Base-by-base conservation (phyloP, 148 eudicot species). In the Pouteria glomerata region DNA sequence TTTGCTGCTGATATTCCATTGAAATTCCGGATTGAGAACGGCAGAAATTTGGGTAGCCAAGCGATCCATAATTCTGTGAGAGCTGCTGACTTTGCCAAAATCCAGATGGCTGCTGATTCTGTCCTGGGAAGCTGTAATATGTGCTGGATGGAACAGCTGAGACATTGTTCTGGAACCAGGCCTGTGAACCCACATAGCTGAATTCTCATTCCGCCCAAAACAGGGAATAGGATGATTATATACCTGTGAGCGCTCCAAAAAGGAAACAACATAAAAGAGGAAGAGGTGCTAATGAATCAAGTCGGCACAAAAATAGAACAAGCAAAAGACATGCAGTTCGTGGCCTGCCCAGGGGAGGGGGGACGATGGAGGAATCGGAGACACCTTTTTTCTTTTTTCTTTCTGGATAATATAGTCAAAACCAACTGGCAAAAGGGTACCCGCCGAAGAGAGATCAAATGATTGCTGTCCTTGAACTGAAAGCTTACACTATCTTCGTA, bases 361-460 rank as follows among this genome's bases (percentile, higher is more conserved):
- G 47, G 13, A 6, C 18, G 53, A 50, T 15, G 53, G 16, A 30
- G 30, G n/a, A 58, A 58, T 58, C 6, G 2, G 37, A 58, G 62
- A 21, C 34, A 27, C 14, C 15, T 58, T 18, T 33, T 11, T 4
- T 59, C 26, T 41, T 8, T 33, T 58, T 13, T 16, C 2, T 58
- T 58, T 3, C 1, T 4, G 2, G 12, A 10, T 6, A 50, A n/a
- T 39, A 4, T 39, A 4, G 5, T 39, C 6, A 4, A 31, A n/a
- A n/a, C n/a, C 55, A 0, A 16, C 2, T 15, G n/a, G 11, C 30
- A 66, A n/a, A 19, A 44, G 23, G 29, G 21, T 91, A 91, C 97
- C 97, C 91, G 97, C 75, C 90, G 97, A 77, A 88, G 90, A 66
- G 97, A 85, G 53, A 88, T 80, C 77, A 89, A 78, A 64, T 91